Evolutionary conservation across 1,139 yeast species (phyloP).

Genomic region (Hansenula sp.): DNA sequence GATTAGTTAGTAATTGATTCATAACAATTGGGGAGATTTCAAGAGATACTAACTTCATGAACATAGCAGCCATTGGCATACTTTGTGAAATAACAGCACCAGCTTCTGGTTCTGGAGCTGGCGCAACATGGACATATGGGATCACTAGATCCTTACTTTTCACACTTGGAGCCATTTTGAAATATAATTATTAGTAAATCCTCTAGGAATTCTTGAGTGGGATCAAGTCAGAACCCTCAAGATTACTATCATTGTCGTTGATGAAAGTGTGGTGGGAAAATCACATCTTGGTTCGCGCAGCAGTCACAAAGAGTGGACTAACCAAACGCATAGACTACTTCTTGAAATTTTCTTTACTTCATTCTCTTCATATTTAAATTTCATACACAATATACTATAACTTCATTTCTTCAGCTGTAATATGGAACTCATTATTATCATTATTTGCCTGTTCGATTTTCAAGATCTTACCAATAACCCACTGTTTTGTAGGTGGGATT

Average conservation of each 20-base stretch:
- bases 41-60: constrained; percentile 29
- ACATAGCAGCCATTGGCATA: constrained; percentile 70
- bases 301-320: neutral
- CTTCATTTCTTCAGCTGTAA: constrained; percentile 17
- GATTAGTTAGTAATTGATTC: no score
- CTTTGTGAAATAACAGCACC: constrained; percentile 50
- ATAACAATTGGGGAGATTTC: neutral
- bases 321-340: neutral
- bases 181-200: neutral
- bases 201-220: no score
- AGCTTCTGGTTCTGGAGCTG: constrained; percentile 45
- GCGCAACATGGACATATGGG: constrained; percentile 43
- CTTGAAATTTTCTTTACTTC: neutral
- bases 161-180: constrained; percentile 25
- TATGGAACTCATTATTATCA: constrained; percentile 14
- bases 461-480: constrained; percentile 66
- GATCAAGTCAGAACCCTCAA: no score
- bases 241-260: neutral
- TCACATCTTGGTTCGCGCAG: no score
- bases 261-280: neutral
- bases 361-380: neutral
- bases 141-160: constrained; percentile 33
- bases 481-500: constrained; percentile 44
- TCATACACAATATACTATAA: no score
- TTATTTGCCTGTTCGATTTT: constrained; percentile 38